Conservation (phyloP, 306 rosid genomes). For the Rosa lucieae region DNA sequence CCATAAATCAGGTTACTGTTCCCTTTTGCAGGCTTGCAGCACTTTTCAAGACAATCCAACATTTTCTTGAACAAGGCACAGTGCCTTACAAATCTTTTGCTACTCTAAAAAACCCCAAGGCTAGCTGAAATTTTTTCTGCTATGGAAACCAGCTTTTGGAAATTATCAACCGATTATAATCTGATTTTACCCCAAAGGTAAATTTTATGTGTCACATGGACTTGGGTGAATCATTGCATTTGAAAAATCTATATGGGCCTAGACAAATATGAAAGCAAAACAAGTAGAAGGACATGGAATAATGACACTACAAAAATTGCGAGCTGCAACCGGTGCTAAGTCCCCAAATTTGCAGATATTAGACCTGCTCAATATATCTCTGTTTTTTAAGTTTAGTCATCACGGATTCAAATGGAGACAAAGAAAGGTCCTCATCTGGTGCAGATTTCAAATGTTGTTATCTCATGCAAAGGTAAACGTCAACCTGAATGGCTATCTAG, state of each 20-base stretch:
- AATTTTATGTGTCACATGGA: neutral
- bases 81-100: neutral
- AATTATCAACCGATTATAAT: neutral
- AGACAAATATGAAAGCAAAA: neutral
- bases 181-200: neutral
- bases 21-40: neutral
- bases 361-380: neutral
- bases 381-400: neutral
- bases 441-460: conserved; percentile 8
- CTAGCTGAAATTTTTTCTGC: neutral
- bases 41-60: neutral
- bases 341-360: neutral
- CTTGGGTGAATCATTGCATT: neutral
- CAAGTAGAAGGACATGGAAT: neutral
- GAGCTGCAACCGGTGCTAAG: neutral
- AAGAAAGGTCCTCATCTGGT: neutral
- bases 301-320: conserved; percentile 7
- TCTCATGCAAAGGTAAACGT: conserved; percentile 27
- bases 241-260: neutral
- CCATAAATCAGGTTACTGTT: neutral
- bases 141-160: neutral
- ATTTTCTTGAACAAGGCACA: neutral
- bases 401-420: conserved; percentile 19
- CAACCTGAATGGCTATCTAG: conserved; percentile 13
- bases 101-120: neutral